Evolutionary conservation across 768 basidiomycete genomes (phyloP).

Genomic region (Xerocomus potaroensis): DNA sequence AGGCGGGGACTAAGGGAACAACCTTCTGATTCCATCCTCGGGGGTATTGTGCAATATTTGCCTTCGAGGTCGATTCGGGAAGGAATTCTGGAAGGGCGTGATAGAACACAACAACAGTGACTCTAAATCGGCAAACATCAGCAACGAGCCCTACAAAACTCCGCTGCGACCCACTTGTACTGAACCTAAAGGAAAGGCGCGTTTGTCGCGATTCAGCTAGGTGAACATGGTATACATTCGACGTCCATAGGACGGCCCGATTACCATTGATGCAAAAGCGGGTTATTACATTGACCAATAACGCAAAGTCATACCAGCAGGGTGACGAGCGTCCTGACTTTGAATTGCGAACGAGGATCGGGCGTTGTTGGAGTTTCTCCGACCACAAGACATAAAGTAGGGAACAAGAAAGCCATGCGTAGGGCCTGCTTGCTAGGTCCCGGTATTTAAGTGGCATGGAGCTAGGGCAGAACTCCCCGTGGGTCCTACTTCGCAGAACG

Average conservation of each 20-base stretch:
- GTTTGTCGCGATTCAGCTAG: conserved; percentile 7
- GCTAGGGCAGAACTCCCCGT: conserved; percentile 11
- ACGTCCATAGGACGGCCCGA: conserved; percentile 10
- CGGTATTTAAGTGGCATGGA: conserved; percentile 27
- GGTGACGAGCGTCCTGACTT: conserved; percentile 20
- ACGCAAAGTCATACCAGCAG: conserved; percentile 15
- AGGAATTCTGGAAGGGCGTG: conserved; percentile 10
- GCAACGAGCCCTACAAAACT: conserved; percentile 17
- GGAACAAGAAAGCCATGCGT: conserved; percentile 23
- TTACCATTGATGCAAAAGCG: conserved; percentile 17
- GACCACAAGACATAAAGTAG: conserved; percentile 20
- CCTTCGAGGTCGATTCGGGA: conserved; percentile 1
- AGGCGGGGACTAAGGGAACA: background rate
- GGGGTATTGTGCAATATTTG: conserved; percentile 2
- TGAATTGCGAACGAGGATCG: conserved; percentile 29
- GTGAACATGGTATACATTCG: conserved; percentile 11
- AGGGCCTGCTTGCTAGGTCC: conserved; percentile 11
- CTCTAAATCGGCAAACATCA: conserved; percentile 9
- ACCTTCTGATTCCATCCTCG: conserved; percentile 16
- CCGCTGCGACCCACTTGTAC: conserved; percentile 14
- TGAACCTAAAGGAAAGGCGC: conserved; percentile 5
- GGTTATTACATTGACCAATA: conserved; percentile 7
- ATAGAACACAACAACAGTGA: conserved; percentile 5
- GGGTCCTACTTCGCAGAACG: conserved; percentile 19
- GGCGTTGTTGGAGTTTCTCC: conserved; percentile 22